Evolutionary conservation across 1,284 basidiomycete genomes (phyloP).

Genomic region (Gastroboletus turbinatus): DNA sequence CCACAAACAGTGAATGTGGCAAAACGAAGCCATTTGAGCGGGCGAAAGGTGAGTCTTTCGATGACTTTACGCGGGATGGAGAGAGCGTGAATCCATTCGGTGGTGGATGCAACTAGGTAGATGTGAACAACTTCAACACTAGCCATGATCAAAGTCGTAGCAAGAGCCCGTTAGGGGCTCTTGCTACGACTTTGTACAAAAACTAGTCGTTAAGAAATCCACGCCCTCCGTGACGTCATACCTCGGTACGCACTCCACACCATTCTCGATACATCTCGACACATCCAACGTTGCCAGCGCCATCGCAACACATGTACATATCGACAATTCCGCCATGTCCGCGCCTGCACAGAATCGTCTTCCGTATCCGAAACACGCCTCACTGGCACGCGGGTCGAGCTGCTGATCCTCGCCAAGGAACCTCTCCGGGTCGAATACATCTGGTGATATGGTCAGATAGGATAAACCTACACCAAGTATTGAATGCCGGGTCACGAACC

Average conservation of each 20-base stretch:
- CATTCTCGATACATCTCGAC: constrained; percentile 7
- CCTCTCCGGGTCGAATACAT: constrained; percentile 17
- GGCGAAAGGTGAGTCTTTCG: too few relatives aligned
- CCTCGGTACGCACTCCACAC: constrained; percentile 6
- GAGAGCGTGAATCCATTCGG: too few relatives aligned
- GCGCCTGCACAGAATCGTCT: constrained; percentile 15
- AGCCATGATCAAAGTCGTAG: too few relatives aligned
- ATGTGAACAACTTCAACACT: too few relatives aligned
- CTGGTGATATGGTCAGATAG: constrained; percentile 14
- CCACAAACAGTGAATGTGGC: too few relatives aligned
- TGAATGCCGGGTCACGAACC: constrained; percentile 9
- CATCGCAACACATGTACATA: constrained; percentile 21
- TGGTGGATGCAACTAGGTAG: too few relatives aligned
- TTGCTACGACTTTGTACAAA: too few relatives aligned
- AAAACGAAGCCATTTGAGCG: too few relatives aligned
- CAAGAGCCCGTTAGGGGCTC: too few relatives aligned
- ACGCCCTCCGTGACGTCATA: constrained; percentile 5
- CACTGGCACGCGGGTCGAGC: constrained; percentile 10
- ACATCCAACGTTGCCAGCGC: constrained; percentile 17
- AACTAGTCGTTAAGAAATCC: background rate
- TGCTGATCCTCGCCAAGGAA: constrained; percentile 14
- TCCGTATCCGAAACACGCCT: constrained; percentile 20
- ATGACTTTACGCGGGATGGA: too few relatives aligned
- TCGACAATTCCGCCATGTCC: constrained; percentile 9
- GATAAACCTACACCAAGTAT: constrained; percentile 6